A percentile compares a stretch with the other conserved stretches of the same genome.
Evolutionary conservation across 2,329 filamentous ascomycete species (phyloP).

Genomic region (Aspergillus flavus): DNA sequence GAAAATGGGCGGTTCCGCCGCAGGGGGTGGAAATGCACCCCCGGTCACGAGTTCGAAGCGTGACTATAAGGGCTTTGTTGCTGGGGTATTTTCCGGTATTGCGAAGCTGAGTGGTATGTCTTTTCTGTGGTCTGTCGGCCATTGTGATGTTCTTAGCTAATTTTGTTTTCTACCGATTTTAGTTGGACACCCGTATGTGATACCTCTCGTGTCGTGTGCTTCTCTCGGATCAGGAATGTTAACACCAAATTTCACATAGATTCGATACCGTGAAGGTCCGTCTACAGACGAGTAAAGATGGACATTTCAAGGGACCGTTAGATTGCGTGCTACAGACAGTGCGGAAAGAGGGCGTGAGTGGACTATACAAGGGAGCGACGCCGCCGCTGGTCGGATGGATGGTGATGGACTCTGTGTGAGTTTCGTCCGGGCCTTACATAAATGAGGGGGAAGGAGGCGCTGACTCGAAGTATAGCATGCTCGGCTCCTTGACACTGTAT

Average conservation of each 20-base stretch:
- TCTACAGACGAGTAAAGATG: slow-evolving; percentile 77
- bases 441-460: slow-evolving; percentile 15
- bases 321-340: slow-evolving; percentile 85
- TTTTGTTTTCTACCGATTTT: slow-evolving; percentile 9
- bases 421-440: not conserved
- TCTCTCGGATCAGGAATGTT: not conserved
- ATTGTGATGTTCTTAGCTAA: slow-evolving; percentile 2
- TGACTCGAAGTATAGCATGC: slow-evolving; percentile 61
- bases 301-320: slow-evolving; percentile 81
- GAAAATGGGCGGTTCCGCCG: slow-evolving; percentile 5
- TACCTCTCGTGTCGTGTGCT: not conserved
- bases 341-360: slow-evolving; percentile 78
- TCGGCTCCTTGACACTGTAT: slow-evolving; percentile 89
- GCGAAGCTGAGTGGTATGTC: slow-evolving; percentile 79
- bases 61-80: slow-evolving; percentile 95
- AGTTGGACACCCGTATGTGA: slow-evolving; percentile 63
- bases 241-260: slow-evolving; percentile 38
- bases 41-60: slow-evolving; percentile 28
- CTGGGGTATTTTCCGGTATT: slow-evolving; percentile 92
- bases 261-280: slow-evolving; percentile 98
- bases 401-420: slow-evolving; percentile 83
- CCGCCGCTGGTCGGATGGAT: slow-evolving; percentile 96
- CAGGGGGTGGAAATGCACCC: slow-evolving; percentile 10
- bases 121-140: not conserved
- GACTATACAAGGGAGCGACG: slow-evolving; percentile 91